Conservation (phyloP, 2,329 filamentous ascomycete species). For the Colletotrichum sp. region DNA sequence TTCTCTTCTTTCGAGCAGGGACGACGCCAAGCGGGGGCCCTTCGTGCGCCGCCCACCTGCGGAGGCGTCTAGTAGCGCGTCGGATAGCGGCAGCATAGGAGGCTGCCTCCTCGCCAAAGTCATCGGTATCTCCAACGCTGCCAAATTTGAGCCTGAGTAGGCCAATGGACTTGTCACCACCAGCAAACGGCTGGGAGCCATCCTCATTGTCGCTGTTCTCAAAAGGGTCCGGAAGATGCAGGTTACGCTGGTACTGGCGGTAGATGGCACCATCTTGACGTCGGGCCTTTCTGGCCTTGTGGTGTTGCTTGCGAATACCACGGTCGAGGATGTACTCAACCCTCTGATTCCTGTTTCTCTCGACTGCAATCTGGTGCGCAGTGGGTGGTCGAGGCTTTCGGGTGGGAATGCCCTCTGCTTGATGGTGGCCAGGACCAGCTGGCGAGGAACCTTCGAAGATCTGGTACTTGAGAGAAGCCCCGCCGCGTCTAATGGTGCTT, state of each 20-base stretch:
- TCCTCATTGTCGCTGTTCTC: constrained; percentile 68
- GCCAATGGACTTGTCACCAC: constrained; percentile 31
- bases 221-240: constrained; percentile 58
- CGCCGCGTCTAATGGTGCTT: constrained; percentile 37
- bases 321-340: constrained; percentile 83
- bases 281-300: constrained; percentile 64
- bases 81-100: constrained; percentile 70
- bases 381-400: constrained; percentile 77
- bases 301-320: constrained; percentile 71
- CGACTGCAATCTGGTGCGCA: constrained; percentile 81
- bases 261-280: constrained; percentile 69
- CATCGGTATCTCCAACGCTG: constrained; percentile 73
- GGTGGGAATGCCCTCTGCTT: constrained; percentile 59
- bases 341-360: constrained; percentile 76
- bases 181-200: constrained; percentile 30
- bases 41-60: constrained; percentile 67
- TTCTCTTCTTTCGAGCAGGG: constrained; percentile 46
- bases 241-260: constrained; percentile 68
- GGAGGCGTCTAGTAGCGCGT: constrained; percentile 66
- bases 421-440: constrained; percentile 53
- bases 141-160: constrained; percentile 60
- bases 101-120: constrained; percentile 77
- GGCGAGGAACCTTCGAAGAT: constrained; percentile 67
- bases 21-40: constrained; percentile 52
- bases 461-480: constrained; percentile 61